Base-by-base conservation (phyloP, 1,139 yeast species). In the Nematodospora anomalae region DNA sequence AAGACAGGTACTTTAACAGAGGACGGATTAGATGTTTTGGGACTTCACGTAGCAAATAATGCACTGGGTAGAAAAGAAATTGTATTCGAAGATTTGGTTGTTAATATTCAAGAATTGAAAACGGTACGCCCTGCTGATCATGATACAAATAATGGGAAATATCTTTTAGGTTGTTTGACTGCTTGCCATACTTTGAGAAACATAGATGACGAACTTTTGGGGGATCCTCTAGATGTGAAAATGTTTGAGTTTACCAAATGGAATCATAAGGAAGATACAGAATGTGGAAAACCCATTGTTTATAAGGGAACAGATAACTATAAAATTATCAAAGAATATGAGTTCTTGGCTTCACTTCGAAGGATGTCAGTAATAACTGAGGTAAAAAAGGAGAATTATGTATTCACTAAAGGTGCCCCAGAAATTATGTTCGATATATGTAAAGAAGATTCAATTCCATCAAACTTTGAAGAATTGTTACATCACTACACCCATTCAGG, bases 1-100 rank as follows among this genome's bases (percentile, higher is more conserved):
- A 92, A 92, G 57, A 92, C 99, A 0, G 99, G 99, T 1, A 92
- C 99, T 0, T 68, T 92, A 47, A 92, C 99, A 0, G 98, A 92
- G 56, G 98, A 92, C 58, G 98, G 97, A 0, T 67, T 92, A 33
- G 97, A 90, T 57, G 88, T 94, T 5, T 70, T 89, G 51, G 98
- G 98, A 3, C 80, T 90, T 11, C 95, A 87, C 51, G 62, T 83
- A 5, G 73, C 77, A 2, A 67, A 72, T 30, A 73, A 74, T 41
- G 79, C 78, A 1, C 43, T 47, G 9, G 81, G 79, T 14, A 61
- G 80, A 43, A 72, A 75, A 45, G 79, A 67, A 44, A 71, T 67
- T 29, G 60, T 66, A 4, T 82, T 83, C 53, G 74, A 75, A 29
- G 74, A 68, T 0, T 48, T 83, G 36, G 47, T 47, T 4, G 55